Conservation (phyloP, 352 stramenopile genomes). For the Aphanomyces stellatus region DNA sequence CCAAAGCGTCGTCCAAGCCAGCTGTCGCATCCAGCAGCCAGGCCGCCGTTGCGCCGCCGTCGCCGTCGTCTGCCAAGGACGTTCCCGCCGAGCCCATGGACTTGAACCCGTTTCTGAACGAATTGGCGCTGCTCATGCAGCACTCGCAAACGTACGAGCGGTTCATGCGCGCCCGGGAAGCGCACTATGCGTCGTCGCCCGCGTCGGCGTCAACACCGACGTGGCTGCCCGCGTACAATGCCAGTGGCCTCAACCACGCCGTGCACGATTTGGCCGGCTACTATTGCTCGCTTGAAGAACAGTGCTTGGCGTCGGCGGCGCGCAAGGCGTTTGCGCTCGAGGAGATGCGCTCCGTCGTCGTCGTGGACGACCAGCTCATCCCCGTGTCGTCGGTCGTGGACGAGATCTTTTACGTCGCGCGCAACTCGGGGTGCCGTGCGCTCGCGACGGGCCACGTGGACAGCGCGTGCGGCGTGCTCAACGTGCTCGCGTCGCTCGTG, state of each 20-base stretch:
- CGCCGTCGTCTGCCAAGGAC: not conserved
- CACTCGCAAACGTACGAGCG: conserved; percentile 85
- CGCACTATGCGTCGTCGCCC: conserved; percentile 19
- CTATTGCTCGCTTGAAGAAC: conserved; percentile 84
- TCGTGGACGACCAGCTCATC: conserved; percentile 39
- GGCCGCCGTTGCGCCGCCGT: not conserved
- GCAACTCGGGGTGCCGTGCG: conserved; percentile 68
- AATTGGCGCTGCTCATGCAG: conserved; percentile 78
- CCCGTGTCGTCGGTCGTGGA: conserved; percentile 79
- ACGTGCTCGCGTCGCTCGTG: conserved; percentile 80
- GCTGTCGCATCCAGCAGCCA: not conserved
- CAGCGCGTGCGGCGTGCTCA: conserved; percentile 71
- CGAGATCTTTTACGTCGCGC: conserved; percentile 82
- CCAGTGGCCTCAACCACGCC: conserved; percentile 67
- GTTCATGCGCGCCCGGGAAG: conserved; percentile 65
- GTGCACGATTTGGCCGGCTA: conserved; percentile 78
- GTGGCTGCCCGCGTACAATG: conserved; percentile 46
- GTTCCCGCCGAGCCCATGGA: conserved; percentile 17
- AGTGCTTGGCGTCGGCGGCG: conserved; percentile 61
- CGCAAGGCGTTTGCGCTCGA: conserved; percentile 81
- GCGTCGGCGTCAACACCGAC: not conserved
- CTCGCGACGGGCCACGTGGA: conserved; percentile 77
- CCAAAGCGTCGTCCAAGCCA: not conserved
- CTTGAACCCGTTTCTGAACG: conserved; percentile 82
- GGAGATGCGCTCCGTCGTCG: conserved; percentile 58